Percentiles rank a stretch among this genome's conserved stretches.
These are phyloP conservation scores for Wickerhamomyces hampshirensis DNA, from an alignment of 805 yeast genomes.

Conservation along the genomic window DNA sequence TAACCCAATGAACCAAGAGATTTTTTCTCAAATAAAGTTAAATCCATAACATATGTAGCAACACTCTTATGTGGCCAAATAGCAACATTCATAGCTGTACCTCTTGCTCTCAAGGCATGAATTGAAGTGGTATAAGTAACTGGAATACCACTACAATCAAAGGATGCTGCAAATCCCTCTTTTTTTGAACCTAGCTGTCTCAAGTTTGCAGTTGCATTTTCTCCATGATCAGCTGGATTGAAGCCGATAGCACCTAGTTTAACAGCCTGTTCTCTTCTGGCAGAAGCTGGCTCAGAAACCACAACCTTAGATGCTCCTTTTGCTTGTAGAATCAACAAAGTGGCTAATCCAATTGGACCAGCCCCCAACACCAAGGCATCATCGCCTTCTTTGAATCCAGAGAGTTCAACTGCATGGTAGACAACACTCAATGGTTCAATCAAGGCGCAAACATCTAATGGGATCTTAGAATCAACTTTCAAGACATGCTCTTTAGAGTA, in stretches of 20 bases:
- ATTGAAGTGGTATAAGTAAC: conserved; percentile 39
- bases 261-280: conserved; percentile 58
- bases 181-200: conserved; percentile 33
- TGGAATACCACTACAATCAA: conserved; percentile 50
- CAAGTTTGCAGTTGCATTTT: conserved; percentile 29
- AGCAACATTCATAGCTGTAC: conserved; percentile 43
- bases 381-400: conserved; percentile 39
- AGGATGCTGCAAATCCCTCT: conserved; percentile 45
- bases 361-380: conserved; percentile 51
- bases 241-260: conserved; percentile 40
- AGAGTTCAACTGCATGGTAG: conserved; percentile 52
- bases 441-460: conserved; percentile 51
- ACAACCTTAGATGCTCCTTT: conserved; percentile 45
- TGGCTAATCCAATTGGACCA: conserved; percentile 60
- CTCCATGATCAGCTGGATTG: conserved; percentile 34
- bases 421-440: conserved; percentile 55
- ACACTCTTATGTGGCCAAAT: conserved; percentile 45
- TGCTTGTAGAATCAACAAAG: conserved; percentile 49
- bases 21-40: conserved; percentile 37
- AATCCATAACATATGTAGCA: conserved; percentile 40
- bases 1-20: conserved; percentile 44
- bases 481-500: conserved; percentile 35
- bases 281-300: conserved; percentile 55
- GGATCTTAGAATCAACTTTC: conserved; percentile 35
- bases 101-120: conserved; percentile 36